Evolutionary conservation across 768 basidiomycete species (phyloP), one percentile per base, ranked within the genome.

Genomic region (Suillus bovinus): DNA sequence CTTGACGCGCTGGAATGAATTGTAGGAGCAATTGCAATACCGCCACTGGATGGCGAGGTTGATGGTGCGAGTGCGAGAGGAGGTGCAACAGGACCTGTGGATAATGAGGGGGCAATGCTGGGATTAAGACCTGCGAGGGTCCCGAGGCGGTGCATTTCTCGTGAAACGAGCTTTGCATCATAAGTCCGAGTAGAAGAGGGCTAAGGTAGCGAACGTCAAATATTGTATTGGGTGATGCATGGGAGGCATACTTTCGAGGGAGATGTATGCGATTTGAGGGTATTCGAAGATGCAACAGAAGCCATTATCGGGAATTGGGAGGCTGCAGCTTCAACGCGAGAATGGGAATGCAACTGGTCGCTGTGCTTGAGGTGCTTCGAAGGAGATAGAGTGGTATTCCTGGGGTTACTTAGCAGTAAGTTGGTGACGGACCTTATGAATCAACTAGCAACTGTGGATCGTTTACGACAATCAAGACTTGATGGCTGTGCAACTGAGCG

Each of bases 71-170:
- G 49, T 6, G 85, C 77, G 4, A 82, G 78, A 9, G 77, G 72
- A 11, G 81, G 77, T 13, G 86, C 82, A 0, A 83, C 74, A 16
- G 89, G 79, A 1, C 81, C 79, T 4, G 77, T 69, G 34, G 76
- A 71, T 50, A 80, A 72, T 13, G 76, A 74, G 4, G 76, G 72
- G 5, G 74, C 66, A 42, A 76, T 70, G n/a, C 71, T 63, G 27
- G 88, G 84, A 1, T 81, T 81, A 14, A 86, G 79, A 10, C 82
- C 80, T 2, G 83, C 78, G 38, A 88, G 79, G 31, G 81, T 86
- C 33, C 88, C 91, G 5, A 93, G 83, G 38, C 92, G 84, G 69
- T 93, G 90, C 90, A 94, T 93, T 74, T 94, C 92, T 44, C 89
- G 85, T 3, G 89, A 84, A 66, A 93, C 89, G 53, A 91, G 79